Evolutionary conservation across 306 rosid species (phyloP).

Genomic region (Hylodesmum podocarpum): DNA sequence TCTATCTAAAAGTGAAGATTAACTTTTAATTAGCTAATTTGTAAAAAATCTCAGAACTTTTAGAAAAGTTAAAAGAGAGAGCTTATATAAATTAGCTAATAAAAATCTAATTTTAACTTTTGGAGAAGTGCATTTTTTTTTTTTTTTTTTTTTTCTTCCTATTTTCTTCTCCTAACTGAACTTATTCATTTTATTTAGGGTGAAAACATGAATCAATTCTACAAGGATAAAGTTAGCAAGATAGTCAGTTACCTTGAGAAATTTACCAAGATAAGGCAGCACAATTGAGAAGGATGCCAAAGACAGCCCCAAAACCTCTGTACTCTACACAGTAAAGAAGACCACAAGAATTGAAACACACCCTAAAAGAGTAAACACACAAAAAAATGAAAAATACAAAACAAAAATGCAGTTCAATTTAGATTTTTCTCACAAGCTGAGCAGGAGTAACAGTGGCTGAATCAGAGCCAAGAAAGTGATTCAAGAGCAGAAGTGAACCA

Average conservation of each 20-base stretch:
- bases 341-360: slow-evolving; percentile 14
- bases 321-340: slow-evolving; percentile 46
- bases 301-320: slow-evolving; percentile 80
- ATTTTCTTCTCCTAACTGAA: neutral
- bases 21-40: too few relatives aligned
- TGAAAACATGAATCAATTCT: neutral
- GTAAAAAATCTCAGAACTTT: too few relatives aligned
- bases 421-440: slow-evolving; percentile 52
- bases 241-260: slow-evolving; percentile 70
- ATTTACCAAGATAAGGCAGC: slow-evolving; percentile 79
- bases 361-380: neutral
- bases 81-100: too few relatives aligned
- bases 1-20: too few relatives aligned
- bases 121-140: too few relatives aligned
- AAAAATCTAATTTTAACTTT: too few relatives aligned
- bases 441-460: slow-evolving; percentile 52
- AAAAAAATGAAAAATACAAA: neutral
- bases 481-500: slow-evolving; percentile 75
- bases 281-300: slow-evolving; percentile 76
- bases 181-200: neutral
- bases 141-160: too few relatives aligned
- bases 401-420: neutral
- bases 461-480: slow-evolving; percentile 69
- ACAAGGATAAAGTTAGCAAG: neutral
- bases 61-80: too few relatives aligned